Percentiles rank a stretch among this genome's conserved stretches.
phyloP scores from a whole-genome alignment of 768 basidiomycete genomes.

The Kwoniella bestiolae region DNA sequence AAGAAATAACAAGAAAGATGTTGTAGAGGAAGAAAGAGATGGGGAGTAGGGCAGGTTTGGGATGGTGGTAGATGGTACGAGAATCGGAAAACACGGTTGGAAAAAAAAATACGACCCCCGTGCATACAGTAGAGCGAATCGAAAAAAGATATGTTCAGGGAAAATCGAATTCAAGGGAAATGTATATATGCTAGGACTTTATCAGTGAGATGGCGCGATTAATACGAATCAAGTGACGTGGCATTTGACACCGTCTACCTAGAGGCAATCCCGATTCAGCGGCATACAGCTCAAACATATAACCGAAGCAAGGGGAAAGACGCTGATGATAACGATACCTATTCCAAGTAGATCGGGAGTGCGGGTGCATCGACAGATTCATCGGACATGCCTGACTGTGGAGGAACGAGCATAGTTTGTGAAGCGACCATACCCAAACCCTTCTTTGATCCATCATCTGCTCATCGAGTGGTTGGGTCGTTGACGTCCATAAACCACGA shows the following conservation, averaged over 20 bases:
- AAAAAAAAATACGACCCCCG: background rate
- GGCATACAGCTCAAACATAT: background rate
- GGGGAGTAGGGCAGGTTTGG: background rate
- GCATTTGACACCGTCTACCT: background rate
- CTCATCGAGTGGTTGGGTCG: too few relatives aligned
- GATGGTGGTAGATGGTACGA: background rate
- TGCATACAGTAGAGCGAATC: background rate
- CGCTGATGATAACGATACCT: too few relatives aligned
- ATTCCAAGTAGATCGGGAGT: background rate
- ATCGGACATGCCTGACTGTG: background rate
- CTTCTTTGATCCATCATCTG: too few relatives aligned
- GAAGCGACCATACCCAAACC: too few relatives aligned
- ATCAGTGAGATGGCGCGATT: conserved; percentile 1
- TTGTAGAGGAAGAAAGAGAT: conserved; percentile 26
- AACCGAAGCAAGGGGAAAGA: background rate
- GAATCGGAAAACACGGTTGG: conserved; percentile 1
- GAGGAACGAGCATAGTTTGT: too few relatives aligned
- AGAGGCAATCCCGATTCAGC: background rate
- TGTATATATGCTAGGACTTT: background rate
- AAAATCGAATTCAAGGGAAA: background rate
- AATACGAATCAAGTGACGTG: background rate
- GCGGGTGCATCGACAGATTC: background rate
- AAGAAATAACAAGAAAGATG: conserved; percentile 30
- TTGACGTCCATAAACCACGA: too few relatives aligned
- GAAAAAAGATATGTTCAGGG: background rate